phyloP scores from a whole-genome alignment of 169 alveolate species.

The Eimeria sp. region DNA sequence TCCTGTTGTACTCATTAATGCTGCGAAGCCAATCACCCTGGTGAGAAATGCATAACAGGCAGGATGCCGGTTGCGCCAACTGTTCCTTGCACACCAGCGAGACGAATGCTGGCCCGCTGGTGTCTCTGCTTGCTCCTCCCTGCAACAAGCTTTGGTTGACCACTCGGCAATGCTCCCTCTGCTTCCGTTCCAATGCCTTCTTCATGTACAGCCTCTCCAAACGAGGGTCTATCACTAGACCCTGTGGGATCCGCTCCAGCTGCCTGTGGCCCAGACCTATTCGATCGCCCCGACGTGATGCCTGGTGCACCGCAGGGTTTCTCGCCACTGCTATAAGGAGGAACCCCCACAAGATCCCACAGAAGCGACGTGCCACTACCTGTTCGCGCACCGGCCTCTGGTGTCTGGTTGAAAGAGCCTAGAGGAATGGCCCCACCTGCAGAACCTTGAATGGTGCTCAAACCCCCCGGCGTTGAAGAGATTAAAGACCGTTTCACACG shows the following conservation, averaged over 20 bases:
- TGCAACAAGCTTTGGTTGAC: background rate
- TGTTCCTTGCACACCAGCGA: background rate
- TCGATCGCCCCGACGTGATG: background rate
- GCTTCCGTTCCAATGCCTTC: background rate
- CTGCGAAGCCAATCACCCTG: background rate
- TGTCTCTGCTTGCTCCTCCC: background rate
- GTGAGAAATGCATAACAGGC: background rate
- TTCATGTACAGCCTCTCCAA: background rate
- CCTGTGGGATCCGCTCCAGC: background rate
- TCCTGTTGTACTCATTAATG: background rate
- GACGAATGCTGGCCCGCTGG: background rate
- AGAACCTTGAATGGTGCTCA: background rate
- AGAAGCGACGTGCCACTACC: background rate
- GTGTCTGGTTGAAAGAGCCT: background rate
- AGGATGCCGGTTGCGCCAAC: conserved; percentile 8
- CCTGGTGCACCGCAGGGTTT: background rate
- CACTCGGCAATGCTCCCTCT: background rate
- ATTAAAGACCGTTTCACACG: conserved; percentile 12
- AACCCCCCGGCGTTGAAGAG: background rate
- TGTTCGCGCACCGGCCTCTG: background rate
- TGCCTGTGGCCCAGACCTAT: background rate
- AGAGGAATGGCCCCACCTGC: background rate
- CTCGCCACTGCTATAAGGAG: background rate
- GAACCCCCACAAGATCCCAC: background rate
- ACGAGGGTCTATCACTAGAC: background rate